Conservation (phyloP, 2,329 filamentous ascomycete genomes). For the Thielaviopsis ethacetica region DNA sequence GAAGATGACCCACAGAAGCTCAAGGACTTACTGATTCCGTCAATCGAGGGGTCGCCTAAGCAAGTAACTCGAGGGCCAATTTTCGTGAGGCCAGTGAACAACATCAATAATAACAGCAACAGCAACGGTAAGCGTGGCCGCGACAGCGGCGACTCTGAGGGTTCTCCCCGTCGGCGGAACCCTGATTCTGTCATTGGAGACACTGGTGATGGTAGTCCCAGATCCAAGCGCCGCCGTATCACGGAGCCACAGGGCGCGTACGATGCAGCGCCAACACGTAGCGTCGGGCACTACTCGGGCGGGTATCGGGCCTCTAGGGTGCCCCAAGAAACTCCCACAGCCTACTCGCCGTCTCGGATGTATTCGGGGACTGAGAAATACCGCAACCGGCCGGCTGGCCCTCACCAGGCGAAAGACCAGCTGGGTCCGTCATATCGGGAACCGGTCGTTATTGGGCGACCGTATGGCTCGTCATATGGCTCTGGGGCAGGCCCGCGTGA, state of each 20-base stretch:
- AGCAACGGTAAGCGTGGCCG: slow-evolving; percentile 1
- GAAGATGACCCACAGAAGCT: background rate
- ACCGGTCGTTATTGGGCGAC: no score
- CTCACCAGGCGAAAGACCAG: no score
- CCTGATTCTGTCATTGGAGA: background rate
- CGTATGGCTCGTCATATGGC: no score
- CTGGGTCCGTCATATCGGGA: no score
- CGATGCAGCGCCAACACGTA: no score
- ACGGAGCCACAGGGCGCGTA: background rate
- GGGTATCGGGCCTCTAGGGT: no score
- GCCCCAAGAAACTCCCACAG: no score
- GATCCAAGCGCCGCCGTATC: background rate
- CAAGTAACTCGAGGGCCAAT: background rate
- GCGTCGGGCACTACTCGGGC: no score
- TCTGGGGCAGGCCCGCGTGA: background rate
- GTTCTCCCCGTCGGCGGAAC: background rate
- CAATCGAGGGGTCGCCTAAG: slow-evolving; percentile 4
- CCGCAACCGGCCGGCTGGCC: no score
- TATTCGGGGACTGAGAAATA: no score
- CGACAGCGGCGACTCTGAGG: background rate
- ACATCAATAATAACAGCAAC: no score
- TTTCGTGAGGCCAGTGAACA: background rate
- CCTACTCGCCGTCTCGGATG: no score
- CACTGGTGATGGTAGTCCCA: background rate
- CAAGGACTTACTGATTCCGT: slow-evolving; percentile 3